Conservation (phyloP, 768 basidiomycete species). For the Psilocybe subaeruginosa region DNA sequence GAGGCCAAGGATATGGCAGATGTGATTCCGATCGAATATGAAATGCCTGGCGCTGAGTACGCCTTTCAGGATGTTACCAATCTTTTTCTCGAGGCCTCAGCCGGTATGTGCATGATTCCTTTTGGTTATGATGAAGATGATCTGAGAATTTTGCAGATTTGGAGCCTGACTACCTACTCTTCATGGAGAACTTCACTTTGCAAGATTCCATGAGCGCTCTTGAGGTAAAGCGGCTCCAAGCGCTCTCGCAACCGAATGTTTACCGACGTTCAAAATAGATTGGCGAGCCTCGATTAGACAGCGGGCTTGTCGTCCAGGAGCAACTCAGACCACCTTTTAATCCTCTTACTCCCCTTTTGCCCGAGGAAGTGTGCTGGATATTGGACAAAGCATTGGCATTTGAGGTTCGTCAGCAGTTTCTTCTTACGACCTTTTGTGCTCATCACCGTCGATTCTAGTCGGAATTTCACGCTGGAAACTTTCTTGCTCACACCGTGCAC, state of each 20-base stretch:
- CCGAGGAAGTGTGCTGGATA: constrained; percentile 88
- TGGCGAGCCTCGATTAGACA: constrained; percentile 89
- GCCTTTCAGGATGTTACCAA: constrained; percentile 66
- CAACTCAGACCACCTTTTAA: constrained; percentile 58
- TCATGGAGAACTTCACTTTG: constrained; percentile 72
- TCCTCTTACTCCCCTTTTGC: constrained; percentile 61
- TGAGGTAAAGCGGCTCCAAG: constrained; percentile 51
- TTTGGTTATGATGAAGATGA: neutral
- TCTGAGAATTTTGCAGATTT: constrained; percentile 47
- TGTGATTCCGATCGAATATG: constrained; percentile 18
- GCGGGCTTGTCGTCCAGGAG: constrained; percentile 58
- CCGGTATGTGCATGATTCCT: constrained; percentile 45
- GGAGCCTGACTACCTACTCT: constrained; percentile 60
- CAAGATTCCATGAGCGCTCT: constrained; percentile 95
- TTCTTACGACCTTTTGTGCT: constrained; percentile 2
- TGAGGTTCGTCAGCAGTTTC: constrained; percentile 58
- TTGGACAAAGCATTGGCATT: constrained; percentile 76
- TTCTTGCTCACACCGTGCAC: constrained; percentile 85
- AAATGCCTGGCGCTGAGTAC: constrained; percentile 58
- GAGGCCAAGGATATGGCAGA: constrained; percentile 17
- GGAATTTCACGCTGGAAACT: constrained; percentile 85
- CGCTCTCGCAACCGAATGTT: constrained; percentile 6
- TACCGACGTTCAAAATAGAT: constrained; percentile 53
- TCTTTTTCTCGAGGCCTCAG: constrained; percentile 60
- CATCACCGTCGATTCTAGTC: constrained; percentile 52